These are phyloP conservation scores for Coemansia sp. DNA, from an alignment of 192 early-diverging fungal species.

Conservation along the genomic window DNA sequence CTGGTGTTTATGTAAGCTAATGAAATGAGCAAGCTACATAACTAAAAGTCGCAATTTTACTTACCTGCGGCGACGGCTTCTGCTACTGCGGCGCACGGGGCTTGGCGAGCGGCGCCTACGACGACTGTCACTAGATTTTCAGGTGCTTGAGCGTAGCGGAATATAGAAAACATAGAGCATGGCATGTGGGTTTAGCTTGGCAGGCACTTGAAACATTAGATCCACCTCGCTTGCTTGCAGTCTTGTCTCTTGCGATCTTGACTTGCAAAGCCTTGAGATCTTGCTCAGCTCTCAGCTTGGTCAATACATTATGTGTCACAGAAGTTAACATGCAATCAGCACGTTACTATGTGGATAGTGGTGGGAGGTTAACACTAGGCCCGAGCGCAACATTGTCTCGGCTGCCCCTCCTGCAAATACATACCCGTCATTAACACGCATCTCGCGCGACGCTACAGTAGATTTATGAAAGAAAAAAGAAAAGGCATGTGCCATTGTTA, in stretches of 20 bases:
- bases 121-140: conserved; percentile 16
- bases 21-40: neutral
- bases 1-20: conserved; percentile 4
- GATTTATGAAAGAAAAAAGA: neutral
- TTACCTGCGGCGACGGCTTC: conserved; percentile 39
- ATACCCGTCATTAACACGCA: conserved; percentile 43
- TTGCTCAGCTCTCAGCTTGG: conserved; percentile 7
- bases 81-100: conserved; percentile 19
- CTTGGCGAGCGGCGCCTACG: conserved; percentile 36
- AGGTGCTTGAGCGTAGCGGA: conserved; percentile 1
- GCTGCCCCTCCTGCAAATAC: conserved; percentile 11
- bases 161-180: neutral
- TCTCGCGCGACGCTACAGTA: conserved; percentile 50
- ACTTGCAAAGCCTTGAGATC: conserved; percentile 39
- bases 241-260: conserved; percentile 35
- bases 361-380: neutral
- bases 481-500: neutral
- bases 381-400: neutral
- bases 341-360: neutral
- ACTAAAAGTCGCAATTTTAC: neutral
- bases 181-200: conserved; percentile 11
- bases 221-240: neutral
- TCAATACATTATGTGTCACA: conserved; percentile 9
- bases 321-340: conserved; percentile 12
- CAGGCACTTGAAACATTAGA: neutral